Percentiles rank a stretch among this genome's conserved stretches.
These are phyloP conservation scores for Aleurites moluccanus DNA, from an alignment of 441 rosid genomes.

Conservation along the genomic window DNA sequence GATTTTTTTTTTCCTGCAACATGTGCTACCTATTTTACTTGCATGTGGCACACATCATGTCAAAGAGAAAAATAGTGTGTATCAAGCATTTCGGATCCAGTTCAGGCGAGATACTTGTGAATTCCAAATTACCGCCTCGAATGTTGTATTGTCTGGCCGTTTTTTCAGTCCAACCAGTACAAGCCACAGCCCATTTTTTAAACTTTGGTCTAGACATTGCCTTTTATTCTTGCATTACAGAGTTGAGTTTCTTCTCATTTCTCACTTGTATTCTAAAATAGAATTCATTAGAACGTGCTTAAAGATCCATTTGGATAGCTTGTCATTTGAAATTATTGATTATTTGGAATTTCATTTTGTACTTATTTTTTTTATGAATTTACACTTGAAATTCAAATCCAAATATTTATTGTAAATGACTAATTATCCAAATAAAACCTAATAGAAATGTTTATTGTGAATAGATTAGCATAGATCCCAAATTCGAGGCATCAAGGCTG, in stretches of 20 bases:
- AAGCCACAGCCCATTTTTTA: not conserved
- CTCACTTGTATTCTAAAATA: not conserved
- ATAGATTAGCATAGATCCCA: conserved; percentile 62
- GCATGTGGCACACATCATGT: not conserved
- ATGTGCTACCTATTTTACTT: not conserved
- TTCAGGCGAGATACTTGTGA: not conserved
- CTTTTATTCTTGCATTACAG: conserved; percentile 11
- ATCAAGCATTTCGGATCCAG: not conserved
- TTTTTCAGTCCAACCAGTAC: not conserved
- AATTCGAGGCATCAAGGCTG: conserved; percentile 64
- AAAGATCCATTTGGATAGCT: no score
- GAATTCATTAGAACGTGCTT: no score
- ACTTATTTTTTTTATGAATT: no score
- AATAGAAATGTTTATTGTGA: conserved; percentile 20
- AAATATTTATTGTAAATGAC: no score
- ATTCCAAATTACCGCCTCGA: not conserved
- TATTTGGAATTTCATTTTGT: not conserved
- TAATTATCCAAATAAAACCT: not conserved
- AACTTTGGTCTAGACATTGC: not conserved
- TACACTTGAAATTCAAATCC: no score
- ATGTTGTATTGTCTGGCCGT: not conserved
- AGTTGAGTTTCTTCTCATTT: conserved; percentile 2
- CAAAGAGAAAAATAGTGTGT: no score
- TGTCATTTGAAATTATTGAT: no score
- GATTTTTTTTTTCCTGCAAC: no score